These are phyloP conservation scores for Stevia rebaudiana DNA, from an alignment of 140 eudicot genomes.

Conservation along the genomic window DNA sequence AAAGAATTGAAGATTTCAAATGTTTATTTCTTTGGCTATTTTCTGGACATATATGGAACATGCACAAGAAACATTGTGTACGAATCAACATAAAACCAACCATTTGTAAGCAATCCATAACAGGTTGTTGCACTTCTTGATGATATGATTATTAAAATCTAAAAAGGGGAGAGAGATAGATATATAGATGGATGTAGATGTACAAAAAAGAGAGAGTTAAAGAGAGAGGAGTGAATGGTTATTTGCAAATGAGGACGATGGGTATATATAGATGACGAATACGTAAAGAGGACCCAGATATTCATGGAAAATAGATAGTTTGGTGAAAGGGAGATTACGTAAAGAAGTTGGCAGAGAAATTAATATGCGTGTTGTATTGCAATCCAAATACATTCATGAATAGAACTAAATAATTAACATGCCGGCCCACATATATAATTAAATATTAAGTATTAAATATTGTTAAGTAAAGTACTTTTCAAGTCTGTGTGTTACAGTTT, in stretches of 20 bases:
- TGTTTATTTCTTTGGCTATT: no score
- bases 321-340: conserved; percentile 27
- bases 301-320: conserved; percentile 16
- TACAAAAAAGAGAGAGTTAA: conserved; percentile 5
- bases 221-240: not conserved
- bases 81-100: conserved; percentile 15
- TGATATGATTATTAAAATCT: not conserved
- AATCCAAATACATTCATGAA: no score
- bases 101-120: conserved; percentile 37
- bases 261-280: conserved; percentile 32
- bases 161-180: not conserved
- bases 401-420: no score
- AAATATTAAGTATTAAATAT: no score
- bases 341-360: not conserved
- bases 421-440: no score
- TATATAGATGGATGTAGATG: not conserved
- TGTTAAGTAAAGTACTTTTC: not conserved
- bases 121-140: conserved; percentile 9
- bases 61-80: not conserved
- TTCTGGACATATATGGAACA: no score
- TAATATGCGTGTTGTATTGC: no score
- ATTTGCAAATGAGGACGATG: conserved; percentile 6
- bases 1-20: no score
- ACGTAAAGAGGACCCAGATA: not conserved
- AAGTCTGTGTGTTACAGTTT: conserved; percentile 26